These are phyloP conservation scores for Vigna radiata DNA, from an alignment of 306 rosid species.

Conservation along the genomic window DNA sequence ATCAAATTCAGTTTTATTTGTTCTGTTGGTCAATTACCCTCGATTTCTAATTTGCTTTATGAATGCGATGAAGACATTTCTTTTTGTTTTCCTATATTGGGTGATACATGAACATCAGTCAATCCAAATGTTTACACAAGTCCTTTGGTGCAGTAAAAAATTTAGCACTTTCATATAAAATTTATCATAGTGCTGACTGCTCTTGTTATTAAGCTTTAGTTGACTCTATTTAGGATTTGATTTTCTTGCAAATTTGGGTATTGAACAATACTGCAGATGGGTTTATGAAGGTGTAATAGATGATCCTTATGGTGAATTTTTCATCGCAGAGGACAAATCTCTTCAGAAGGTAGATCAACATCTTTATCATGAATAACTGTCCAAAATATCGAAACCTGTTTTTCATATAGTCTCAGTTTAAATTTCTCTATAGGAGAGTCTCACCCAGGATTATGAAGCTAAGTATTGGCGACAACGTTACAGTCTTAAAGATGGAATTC, in stretches of 20 bases:
- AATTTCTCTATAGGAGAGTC: slow-evolving; percentile 78
- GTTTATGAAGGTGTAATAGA: slow-evolving; percentile 96
- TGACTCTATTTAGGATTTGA: slow-evolving; percentile 37
- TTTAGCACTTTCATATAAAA: slow-evolving; percentile 10
- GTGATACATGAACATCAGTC: slow-evolving; percentile 30
- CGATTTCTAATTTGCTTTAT: slow-evolving; percentile 1
- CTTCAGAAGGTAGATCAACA: slow-evolving; percentile 73
- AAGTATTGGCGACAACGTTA: slow-evolving; percentile 94
- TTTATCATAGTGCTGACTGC: background rate
- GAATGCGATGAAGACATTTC: slow-evolving; percentile 13
- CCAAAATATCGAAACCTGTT: slow-evolving; percentile 37
- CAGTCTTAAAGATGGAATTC: slow-evolving; percentile 98
- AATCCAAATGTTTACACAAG: slow-evolving; percentile 12
- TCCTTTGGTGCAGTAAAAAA: slow-evolving; percentile 19
- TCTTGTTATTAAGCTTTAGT: slow-evolving; percentile 4
- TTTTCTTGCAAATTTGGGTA: slow-evolving; percentile 45
- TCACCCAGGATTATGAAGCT: slow-evolving; percentile 87
- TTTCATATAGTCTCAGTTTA: slow-evolving; percentile 43
- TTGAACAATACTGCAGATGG: slow-evolving; percentile 70
- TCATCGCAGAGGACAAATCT: slow-evolving; percentile 91
- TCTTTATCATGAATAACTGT: slow-evolving; percentile 30
- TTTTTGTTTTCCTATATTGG: slow-evolving; percentile 18
- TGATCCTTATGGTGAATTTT: slow-evolving; percentile 97
- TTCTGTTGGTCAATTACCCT: slow-evolving; percentile 18
- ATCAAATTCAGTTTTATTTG: slow-evolving; percentile 17